Evolutionary conservation across 1,284 basidiomycete species (phyloP).

Genomic region (Tranzscheliella williamsii): DNA sequence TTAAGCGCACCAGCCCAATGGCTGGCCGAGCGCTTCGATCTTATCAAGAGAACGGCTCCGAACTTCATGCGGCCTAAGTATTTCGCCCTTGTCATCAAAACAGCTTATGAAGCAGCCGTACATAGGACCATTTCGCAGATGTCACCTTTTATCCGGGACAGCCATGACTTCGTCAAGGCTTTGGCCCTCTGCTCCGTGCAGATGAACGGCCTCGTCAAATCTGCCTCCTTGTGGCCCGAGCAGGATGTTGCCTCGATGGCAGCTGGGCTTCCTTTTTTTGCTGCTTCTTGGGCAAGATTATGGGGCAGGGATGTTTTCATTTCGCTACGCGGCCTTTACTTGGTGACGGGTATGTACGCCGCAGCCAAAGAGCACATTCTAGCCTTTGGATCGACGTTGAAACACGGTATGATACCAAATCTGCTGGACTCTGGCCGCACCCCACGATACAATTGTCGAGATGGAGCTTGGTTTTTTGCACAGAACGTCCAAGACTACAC

Average conservation of each 20-base stretch:
- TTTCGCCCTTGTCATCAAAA: constrained; percentile 51
- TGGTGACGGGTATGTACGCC: constrained; percentile 52
- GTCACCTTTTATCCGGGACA: constrained; percentile 44
- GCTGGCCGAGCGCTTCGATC: constrained; percentile 49
- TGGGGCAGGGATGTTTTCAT: constrained; percentile 58
- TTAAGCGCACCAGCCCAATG: constrained; percentile 42
- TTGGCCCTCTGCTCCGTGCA: constrained; percentile 52
- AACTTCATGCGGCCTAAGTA: constrained; percentile 57
- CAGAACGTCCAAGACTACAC: constrained; percentile 97
- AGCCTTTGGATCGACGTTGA: constrained; percentile 50
- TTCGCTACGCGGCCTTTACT: constrained; percentile 53
- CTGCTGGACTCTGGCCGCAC: constrained; percentile 49
- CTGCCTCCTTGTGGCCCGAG: constrained; percentile 52
- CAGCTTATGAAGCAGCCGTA: constrained; percentile 45
- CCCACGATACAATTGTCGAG: constrained; percentile 77
- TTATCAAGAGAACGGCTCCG: constrained; percentile 42
- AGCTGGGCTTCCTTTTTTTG: constrained; percentile 55
- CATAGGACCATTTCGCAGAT: constrained; percentile 43
- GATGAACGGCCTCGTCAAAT: constrained; percentile 55
- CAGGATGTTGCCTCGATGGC: constrained; percentile 54
- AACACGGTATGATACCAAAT: constrained; percentile 56
- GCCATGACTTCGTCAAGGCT: constrained; percentile 51
- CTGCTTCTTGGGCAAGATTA: constrained; percentile 51
- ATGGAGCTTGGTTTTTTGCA: constrained; percentile 97
- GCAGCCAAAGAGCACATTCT: constrained; percentile 51